A percentile compares a stretch with the other conserved stretches of the same genome.
Evolutionary conservation across 768 basidiomycete species (phyloP).

Genomic region (Leccinellum rugosiceps): DNA sequence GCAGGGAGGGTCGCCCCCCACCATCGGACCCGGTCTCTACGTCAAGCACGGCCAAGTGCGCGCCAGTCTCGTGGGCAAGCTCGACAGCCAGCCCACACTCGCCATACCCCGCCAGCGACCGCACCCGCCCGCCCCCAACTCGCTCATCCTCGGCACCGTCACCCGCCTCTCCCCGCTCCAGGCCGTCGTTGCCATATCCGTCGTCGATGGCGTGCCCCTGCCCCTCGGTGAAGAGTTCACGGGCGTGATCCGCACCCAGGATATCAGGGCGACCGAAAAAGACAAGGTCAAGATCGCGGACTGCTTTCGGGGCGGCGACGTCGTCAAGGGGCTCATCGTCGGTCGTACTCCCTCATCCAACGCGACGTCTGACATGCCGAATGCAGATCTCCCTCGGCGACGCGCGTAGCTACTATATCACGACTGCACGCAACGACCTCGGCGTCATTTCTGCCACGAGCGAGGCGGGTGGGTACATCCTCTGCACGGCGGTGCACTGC

Average conservation of each 20-base stretch:
- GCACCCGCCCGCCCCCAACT: slow-evolving; percentile 69
- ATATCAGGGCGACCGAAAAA: slow-evolving; percentile 87
- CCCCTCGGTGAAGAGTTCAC: slow-evolving; percentile 84
- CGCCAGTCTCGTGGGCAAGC: slow-evolving; percentile 68
- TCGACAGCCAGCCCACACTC: slow-evolving; percentile 47
- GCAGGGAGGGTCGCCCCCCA: slow-evolving; percentile 51
- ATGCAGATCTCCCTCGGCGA: slow-evolving; percentile 86
- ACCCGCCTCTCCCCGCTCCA: slow-evolving; percentile 82
- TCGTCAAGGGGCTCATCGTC: slow-evolving; percentile 84
- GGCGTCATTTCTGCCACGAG: slow-evolving; percentile 90
- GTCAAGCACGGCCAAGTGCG: slow-evolving; percentile 57
- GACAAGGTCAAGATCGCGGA: slow-evolving; percentile 87
- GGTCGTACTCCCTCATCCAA: slow-evolving; percentile 25
- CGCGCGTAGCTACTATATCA: slow-evolving; percentile 87
- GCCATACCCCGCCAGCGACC: slow-evolving; percentile 65
- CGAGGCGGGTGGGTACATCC: slow-evolving; percentile 50
- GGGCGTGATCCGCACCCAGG: slow-evolving; percentile 84
- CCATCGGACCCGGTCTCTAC: slow-evolving; percentile 67
- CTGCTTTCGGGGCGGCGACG: slow-evolving; percentile 90
- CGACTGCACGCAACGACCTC: slow-evolving; percentile 85
- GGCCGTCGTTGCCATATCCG: slow-evolving; percentile 77
- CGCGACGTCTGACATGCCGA: slow-evolving; percentile 4
- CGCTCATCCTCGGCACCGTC: slow-evolving; percentile 78
- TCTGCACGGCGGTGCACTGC: not conserved
- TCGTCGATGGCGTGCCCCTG: slow-evolving; percentile 83